Conservation (phyloP, 768 basidiomycete genomes). For the Nevesoporus exiguus region DNA sequence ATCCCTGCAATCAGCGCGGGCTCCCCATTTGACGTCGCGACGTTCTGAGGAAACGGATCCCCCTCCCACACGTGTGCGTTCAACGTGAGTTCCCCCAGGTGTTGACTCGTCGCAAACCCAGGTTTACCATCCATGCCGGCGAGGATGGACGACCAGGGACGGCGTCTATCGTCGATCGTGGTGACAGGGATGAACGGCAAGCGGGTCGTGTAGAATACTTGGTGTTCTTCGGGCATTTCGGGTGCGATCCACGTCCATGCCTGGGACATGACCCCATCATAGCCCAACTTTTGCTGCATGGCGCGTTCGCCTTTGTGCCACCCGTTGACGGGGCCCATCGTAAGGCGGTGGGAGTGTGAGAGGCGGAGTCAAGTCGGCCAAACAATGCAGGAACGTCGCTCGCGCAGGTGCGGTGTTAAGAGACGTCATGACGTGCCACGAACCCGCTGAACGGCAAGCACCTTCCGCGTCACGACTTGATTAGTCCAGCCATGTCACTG, state of each 20-base stretch:
- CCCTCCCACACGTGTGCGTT: constrained; percentile 48
- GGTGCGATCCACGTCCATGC: constrained; percentile 41
- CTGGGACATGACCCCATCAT: constrained; percentile 34
- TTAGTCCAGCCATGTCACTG: no score
- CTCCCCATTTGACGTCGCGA: constrained; percentile 1
- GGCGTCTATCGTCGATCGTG: constrained; percentile 45
- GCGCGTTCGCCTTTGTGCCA: constrained; percentile 49
- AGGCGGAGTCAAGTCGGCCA: no score
- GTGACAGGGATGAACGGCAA: constrained; percentile 56
- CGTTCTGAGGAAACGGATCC: constrained; percentile 49
- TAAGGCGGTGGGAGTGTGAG: no score
- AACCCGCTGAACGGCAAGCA: no score
- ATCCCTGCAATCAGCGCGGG: constrained; percentile 51
- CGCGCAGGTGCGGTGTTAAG: no score
- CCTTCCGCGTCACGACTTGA: no score
- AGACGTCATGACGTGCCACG: no score
- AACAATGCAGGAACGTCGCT: no score
- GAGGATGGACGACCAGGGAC: constrained; percentile 61
- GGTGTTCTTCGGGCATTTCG: constrained; percentile 50
- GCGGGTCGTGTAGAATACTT: constrained; percentile 44
- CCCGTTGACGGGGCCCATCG: constrained; percentile 30
- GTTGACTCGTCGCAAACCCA: constrained; percentile 42
- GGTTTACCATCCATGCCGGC: constrained; percentile 41
- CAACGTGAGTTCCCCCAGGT: constrained; percentile 35
- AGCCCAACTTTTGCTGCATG: constrained; percentile 48